Conservation (phyloP, 768 basidiomycete species). For the Saitozyma podzolica region DNA sequence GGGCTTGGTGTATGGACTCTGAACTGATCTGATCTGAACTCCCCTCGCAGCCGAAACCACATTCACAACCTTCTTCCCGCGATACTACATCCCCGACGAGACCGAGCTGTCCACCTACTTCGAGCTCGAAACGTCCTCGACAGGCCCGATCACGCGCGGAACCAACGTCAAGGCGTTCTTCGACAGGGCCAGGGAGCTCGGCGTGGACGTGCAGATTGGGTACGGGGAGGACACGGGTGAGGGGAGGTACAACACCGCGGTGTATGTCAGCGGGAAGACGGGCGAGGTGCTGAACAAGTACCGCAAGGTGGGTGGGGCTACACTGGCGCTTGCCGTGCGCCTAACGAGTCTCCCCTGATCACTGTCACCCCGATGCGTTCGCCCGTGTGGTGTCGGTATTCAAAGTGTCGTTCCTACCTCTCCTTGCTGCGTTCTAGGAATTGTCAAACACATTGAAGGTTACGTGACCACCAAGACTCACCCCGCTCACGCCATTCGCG, state of each 20-base stretch:
- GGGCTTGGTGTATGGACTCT: background rate
- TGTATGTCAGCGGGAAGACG: conserved; percentile 36
- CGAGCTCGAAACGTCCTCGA: conserved; percentile 29
- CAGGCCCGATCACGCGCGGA: conserved; percentile 19
- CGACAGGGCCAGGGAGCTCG: conserved; percentile 29
- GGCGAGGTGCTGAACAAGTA: conserved; percentile 45
- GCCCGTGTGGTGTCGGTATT: too few relatives aligned
- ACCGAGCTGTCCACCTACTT: conserved; percentile 41
- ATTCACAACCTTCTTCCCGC: conserved; percentile 51
- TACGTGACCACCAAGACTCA: too few relatives aligned
- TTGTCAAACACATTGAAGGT: too few relatives aligned
- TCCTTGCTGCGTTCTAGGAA: too few relatives aligned
- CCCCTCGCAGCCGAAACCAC: conserved; percentile 26
- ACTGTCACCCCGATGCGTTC: too few relatives aligned
- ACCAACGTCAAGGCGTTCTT: conserved; percentile 42
- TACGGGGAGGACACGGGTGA: conserved; percentile 47
- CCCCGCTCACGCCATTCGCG: too few relatives aligned
- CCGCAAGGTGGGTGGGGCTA: conserved; percentile 30
- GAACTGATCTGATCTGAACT: background rate
- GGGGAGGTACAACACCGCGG: conserved; percentile 45
- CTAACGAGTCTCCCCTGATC: too few relatives aligned
- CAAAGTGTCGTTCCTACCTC: too few relatives aligned
- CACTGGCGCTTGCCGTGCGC: too few relatives aligned
- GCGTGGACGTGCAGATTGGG: conserved; percentile 49
- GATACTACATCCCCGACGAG: conserved; percentile 43